Conservation (phyloP, 345 rosid species). For the Stellera chamaejasme region DNA sequence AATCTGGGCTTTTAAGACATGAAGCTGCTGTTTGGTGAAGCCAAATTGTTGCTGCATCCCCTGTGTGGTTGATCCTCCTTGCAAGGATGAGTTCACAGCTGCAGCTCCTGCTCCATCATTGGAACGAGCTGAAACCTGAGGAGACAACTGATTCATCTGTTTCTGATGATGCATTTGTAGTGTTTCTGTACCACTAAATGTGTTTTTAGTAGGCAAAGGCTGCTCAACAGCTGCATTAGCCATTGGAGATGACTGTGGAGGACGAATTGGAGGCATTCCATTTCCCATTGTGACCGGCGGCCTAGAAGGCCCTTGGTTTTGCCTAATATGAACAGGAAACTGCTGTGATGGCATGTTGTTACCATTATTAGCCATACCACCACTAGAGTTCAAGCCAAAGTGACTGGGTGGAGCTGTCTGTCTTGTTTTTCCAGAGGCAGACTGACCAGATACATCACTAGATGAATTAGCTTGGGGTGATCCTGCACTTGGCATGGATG, state of each 20-base stretch:
- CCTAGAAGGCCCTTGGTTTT: slow-evolving; percentile 51
- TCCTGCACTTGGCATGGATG: slow-evolving; percentile 55
- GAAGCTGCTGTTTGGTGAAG: slow-evolving; percentile 91
- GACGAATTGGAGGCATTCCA: slow-evolving; percentile 64
- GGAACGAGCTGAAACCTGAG: slow-evolving; percentile 44
- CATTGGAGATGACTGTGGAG: slow-evolving; percentile 54
- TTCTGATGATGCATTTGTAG: slow-evolving; percentile 55
- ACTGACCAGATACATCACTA: slow-evolving; percentile 74
- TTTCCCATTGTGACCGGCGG: slow-evolving; percentile 44
- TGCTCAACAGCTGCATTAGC: slow-evolving; percentile 47
- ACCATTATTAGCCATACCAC: slow-evolving; percentile 33
- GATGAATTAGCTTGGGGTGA: slow-evolving; percentile 75
- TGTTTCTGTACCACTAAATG: slow-evolving; percentile 39
- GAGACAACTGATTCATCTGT: slow-evolving; percentile 52
- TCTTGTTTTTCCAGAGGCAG: slow-evolving; percentile 60
- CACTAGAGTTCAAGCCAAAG: slow-evolving; percentile 47
- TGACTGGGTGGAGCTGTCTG: slow-evolving; percentile 39
- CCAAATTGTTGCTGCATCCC: slow-evolving; percentile 45
- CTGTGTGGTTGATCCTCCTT: slow-evolving; percentile 49
- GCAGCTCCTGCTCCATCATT: slow-evolving; percentile 31
- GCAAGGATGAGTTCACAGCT: slow-evolving; percentile 29
- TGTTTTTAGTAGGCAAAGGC: slow-evolving; percentile 40
- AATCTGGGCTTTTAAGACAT: slow-evolving; percentile 98
- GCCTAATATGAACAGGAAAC: slow-evolving; percentile 54
- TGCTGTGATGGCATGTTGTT: slow-evolving; percentile 48